These are phyloP conservation scores for Cicer judaicum DNA, from an alignment of 306 rosid species.

Conservation along the genomic window DNA sequence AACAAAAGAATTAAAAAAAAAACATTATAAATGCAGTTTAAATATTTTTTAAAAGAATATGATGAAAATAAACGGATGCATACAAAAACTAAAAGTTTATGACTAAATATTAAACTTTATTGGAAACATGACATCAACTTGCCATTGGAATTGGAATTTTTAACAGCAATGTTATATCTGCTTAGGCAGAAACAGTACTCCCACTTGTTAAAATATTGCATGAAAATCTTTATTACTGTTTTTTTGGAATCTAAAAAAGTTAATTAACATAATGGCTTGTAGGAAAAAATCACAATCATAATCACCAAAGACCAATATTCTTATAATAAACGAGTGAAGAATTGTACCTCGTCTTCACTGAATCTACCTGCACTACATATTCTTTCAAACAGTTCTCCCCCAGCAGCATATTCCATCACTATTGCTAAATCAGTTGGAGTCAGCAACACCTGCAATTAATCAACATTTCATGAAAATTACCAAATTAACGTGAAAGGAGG, in stretches of 20 bases:
- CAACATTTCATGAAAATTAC: constrained; percentile 14
- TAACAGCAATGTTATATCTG: constrained; percentile 15
- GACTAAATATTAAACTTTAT: background rate
- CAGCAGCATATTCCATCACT: constrained; percentile 97
- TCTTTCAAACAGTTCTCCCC: constrained; percentile 94
- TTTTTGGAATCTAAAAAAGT: constrained; percentile 40
- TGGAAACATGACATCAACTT: background rate
- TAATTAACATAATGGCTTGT: constrained; percentile 44
- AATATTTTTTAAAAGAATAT: background rate
- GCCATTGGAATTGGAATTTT: constrained; percentile 1
- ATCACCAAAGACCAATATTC: background rate
- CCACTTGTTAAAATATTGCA: constrained; percentile 5
- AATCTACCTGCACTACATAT: constrained; percentile 97
- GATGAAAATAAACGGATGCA: background rate
- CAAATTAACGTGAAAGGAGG: background rate
- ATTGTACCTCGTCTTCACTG: constrained; percentile 89
- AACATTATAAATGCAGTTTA: too few relatives aligned
- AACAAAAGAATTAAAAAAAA: too few relatives aligned
- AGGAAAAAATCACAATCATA: constrained; percentile 44
- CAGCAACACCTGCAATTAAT: constrained; percentile 64
- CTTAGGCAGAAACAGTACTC: constrained; percentile 17
- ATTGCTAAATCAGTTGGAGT: constrained; percentile 92
- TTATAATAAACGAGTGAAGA: background rate
- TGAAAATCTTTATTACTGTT: background rate
- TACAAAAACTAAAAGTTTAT: background rate